A percentile compares a stretch with the other conserved stretches of the same genome.
Conservation (phyloP, 192 early-diverging fungal genomes). For the Backusella circina region DNA sequence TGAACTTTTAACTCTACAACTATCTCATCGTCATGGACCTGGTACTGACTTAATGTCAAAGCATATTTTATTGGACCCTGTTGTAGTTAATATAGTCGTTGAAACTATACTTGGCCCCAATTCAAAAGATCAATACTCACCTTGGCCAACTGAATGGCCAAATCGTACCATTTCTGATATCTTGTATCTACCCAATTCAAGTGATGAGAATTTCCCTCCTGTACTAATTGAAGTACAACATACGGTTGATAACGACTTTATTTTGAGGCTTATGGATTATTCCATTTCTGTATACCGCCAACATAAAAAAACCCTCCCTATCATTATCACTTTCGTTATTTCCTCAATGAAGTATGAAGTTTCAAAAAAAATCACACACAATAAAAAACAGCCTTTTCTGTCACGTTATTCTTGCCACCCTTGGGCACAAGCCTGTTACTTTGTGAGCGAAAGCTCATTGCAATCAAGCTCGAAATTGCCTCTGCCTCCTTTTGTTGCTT, state of each 20-base stretch:
- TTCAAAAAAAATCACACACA: slow-evolving; percentile 4
- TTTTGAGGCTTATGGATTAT: slow-evolving; percentile 4
- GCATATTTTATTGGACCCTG: too few relatives aligned
- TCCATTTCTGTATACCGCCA: not conserved
- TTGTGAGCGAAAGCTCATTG: not conserved
- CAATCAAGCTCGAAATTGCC: not conserved
- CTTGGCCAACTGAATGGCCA: too few relatives aligned
- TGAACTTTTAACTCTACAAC: too few relatives aligned
- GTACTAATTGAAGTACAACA: slow-evolving; percentile 5
- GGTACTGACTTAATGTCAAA: too few relatives aligned
- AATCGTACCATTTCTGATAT: too few relatives aligned
- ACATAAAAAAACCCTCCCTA: not conserved
- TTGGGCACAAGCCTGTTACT: slow-evolving; percentile 33
- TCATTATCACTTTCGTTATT: not conserved
- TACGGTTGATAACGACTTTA: slow-evolving; percentile 1
- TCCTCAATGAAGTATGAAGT: slow-evolving; percentile 7
- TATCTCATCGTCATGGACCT: too few relatives aligned
- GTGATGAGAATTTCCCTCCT: too few relatives aligned
- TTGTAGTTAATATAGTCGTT: too few relatives aligned
- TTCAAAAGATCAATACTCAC: too few relatives aligned
- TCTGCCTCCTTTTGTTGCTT: slow-evolving; percentile 7
- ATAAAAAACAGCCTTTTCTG: slow-evolving; percentile 40
- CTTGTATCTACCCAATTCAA: too few relatives aligned
- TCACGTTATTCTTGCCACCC: slow-evolving; percentile 69
- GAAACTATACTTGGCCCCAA: too few relatives aligned